Evolutionary conservation across 371 early-diverging fungal genomes (phyloP), one percentile per base, ranked within the genome.

Genomic region (Blastocladiella emersonii): DNA sequence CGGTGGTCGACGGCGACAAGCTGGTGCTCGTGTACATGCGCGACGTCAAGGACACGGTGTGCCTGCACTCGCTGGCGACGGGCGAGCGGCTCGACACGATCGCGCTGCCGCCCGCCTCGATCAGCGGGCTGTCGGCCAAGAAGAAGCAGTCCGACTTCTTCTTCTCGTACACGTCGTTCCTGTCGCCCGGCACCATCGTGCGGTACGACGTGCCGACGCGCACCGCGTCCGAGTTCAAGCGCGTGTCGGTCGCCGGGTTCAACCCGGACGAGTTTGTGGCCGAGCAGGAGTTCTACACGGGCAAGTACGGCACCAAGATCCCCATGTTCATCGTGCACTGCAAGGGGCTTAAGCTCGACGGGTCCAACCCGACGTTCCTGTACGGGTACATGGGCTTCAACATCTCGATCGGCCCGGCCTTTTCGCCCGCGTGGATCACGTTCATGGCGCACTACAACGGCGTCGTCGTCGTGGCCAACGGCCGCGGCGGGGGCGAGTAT

Each of bases 331-430:
- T 87, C 63, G 69, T 78, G 44, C 65, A 67, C 66, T 71, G 74
- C 67, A 85, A 78, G 75, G 73, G 64, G 12, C 30, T 45, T 15
- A 60, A 62, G 0, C 66, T 76, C 57, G 71, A 84, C 60, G 76
- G 80, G n/a, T 69, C 69, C 51, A 74, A 79, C 67, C 83, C 84
- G 4, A 68, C 76, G 0, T 70, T 78, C 30, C 66, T 86, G 57
- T 85, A 85, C 68, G 86, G 78, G 10, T 87, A 87, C 65, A 85
- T 79, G 27, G 76, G 30, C 8, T 86, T 86, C 73, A 74, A 72
- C 65, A 71, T 78, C 49, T 66, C 75, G 10, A 63, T 86, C 32
- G 61, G 68, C 35, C 84, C 87, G 3, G 23, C 67, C 12, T 86
- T 80, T 66, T 61, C 68, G 17, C 75, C 75, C 3, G 36, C 66